phyloP scores from a whole-genome alignment of 305 asterid species.

The Rubia balearica region DNA sequence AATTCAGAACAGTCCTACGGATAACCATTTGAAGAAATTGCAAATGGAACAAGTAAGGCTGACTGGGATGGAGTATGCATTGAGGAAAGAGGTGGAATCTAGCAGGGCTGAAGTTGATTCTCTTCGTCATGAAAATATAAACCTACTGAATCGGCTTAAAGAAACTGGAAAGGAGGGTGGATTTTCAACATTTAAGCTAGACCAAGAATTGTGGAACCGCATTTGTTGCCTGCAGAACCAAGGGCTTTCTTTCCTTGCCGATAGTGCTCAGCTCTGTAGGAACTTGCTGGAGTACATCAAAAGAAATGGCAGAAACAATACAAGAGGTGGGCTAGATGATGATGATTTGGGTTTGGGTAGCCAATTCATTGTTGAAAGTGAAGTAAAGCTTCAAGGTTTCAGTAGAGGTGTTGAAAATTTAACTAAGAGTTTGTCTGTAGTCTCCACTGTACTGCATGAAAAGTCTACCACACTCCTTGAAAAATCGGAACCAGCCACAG shows the following conservation, averaged over 20 bases:
- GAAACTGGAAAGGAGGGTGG: constrained; percentile 50
- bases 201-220: constrained; percentile 65
- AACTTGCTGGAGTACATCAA: constrained; percentile 60
- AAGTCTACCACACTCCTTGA: constrained; percentile 36
- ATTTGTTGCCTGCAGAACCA: constrained; percentile 64
- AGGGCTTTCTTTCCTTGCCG: constrained; percentile 58
- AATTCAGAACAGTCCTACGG: constrained; percentile 44
- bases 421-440: constrained; percentile 43
- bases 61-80: constrained; percentile 44
- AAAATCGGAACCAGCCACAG: constrained; percentile 24
- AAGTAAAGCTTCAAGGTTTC: constrained; percentile 88
- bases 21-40: constrained; percentile 52
- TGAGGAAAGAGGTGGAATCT: constrained; percentile 67
- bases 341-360: constrained; percentile 33
- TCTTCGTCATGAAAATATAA: constrained; percentile 77
- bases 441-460: constrained; percentile 47
- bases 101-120: constrained; percentile 59
- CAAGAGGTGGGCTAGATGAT: constrained; percentile 29
- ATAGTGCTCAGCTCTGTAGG: constrained; percentile 63
- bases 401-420: constrained; percentile 70
- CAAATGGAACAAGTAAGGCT: constrained; percentile 65
- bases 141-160: constrained; percentile 66
- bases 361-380: constrained; percentile 71
- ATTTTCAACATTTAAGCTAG: constrained; percentile 69
- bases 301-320: constrained; percentile 27